Conservation (phyloP, 345 rosid species). For the Moricandia arvensis region DNA sequence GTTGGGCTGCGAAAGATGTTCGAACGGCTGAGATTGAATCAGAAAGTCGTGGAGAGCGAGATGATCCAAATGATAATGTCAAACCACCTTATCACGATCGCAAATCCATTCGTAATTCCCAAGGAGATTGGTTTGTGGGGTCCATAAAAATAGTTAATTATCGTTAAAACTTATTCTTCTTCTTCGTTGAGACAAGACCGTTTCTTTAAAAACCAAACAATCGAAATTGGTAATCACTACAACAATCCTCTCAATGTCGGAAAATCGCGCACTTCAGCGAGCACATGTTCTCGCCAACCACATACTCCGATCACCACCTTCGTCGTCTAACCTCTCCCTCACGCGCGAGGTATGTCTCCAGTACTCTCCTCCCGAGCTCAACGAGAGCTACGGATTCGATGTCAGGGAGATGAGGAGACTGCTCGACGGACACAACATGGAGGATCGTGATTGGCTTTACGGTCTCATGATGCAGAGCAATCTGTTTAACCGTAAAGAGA, state of each 20-base stretch:
- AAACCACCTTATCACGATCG: neutral
- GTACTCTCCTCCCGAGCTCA: constrained; percentile 67
- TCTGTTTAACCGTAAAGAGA: constrained; percentile 64
- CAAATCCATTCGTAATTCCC: neutral
- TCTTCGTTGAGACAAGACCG: neutral
- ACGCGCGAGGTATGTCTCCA: constrained; percentile 52
- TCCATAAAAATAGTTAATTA: neutral
- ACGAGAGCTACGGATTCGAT: constrained; percentile 54
- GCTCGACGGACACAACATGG: constrained; percentile 67
- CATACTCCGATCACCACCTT: constrained; percentile 38
- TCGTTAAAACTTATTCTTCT: neutral
- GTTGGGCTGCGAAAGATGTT: neutral
- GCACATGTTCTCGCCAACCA: constrained; percentile 59
- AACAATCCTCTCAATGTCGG: constrained; percentile 19
- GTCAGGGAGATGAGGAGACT: constrained; percentile 60
- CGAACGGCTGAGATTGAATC: constrained; percentile 27
- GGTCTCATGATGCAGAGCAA: constrained; percentile 63
- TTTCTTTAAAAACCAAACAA: neutral
- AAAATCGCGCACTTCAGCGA: constrained; percentile 52
- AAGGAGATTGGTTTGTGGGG: neutral
- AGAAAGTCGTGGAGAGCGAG: neutral
- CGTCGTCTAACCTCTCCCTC: constrained; percentile 15
- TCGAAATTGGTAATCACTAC: neutral
- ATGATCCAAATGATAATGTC: no score
- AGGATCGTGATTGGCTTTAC: constrained; percentile 77